A percentile compares a stretch with the other conserved stretches of the same genome.
Evolutionary conservation across 2,329 filamentous ascomycete species (phyloP).

Genomic region (Apiospora rasikravindrae): DNA sequence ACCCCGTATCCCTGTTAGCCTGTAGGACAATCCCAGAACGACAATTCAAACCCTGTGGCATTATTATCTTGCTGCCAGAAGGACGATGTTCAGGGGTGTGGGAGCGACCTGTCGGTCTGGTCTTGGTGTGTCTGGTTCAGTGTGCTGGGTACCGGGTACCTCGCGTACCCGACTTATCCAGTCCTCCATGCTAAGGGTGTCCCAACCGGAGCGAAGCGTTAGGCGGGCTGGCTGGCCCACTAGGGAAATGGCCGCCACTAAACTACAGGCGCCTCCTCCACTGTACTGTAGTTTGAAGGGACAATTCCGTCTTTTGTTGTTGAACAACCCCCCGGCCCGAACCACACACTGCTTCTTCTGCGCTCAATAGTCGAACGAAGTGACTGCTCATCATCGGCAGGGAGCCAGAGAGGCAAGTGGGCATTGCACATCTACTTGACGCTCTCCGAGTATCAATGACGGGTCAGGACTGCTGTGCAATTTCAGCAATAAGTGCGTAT

Average conservation of each 20-base stretch:
- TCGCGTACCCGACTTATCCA: background rate
- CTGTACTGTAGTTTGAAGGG: background rate
- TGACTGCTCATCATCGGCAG: constrained; percentile 4
- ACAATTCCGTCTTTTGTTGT: constrained; percentile 11
- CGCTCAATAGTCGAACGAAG: background rate
- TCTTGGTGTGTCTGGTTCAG: background rate
- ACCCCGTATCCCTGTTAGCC: constrained; percentile 32
- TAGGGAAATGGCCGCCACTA: constrained; percentile 19
- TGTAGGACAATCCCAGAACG: constrained; percentile 23
- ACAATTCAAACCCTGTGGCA: constrained; percentile 15
- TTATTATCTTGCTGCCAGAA: constrained; percentile 6
- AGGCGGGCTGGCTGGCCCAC: constrained; percentile 17
- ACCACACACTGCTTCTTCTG: constrained; percentile 1
- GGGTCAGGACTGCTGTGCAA: background rate
- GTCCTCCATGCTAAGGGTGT: constrained; percentile 6
- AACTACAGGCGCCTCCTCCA: background rate
- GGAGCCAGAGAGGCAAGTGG: background rate
- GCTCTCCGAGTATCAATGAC: constrained; percentile 3
- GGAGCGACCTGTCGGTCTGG: background rate
- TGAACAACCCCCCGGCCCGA: constrained; percentile 7
- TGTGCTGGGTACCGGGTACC: constrained; percentile 13
- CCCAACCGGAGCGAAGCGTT: constrained; percentile 14
- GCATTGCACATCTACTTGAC: constrained; percentile 1
- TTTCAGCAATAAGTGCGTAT: background rate
- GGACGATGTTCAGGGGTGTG: background rate